These are phyloP conservation scores for Stephania japonica DNA, from an alignment of 164 flowering plant genomes.

Conservation along the genomic window DNA sequence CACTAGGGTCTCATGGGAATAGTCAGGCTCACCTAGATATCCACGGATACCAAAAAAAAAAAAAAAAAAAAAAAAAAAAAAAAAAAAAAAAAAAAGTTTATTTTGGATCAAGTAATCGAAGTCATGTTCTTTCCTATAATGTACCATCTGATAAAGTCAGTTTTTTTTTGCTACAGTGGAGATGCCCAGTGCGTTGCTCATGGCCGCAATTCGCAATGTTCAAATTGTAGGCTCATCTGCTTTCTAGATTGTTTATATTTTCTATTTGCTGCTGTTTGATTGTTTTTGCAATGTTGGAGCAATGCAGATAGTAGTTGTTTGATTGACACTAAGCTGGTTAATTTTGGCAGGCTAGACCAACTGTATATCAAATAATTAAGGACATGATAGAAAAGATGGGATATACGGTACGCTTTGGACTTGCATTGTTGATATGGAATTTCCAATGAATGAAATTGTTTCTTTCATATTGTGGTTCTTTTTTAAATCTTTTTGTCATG, in stretches of 20 bases:
- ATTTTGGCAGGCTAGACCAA: slow-evolving; percentile 76
- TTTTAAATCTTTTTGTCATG: not conserved
- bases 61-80: not conserved
- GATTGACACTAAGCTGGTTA: slow-evolving; percentile 2
- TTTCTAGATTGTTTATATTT: not conserved
- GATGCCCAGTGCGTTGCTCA: slow-evolving; percentile 91
- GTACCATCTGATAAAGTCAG: not conserved
- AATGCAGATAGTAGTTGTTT: not conserved
- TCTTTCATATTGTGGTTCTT: not conserved
- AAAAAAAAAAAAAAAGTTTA: not conserved
- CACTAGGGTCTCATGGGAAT: too few relatives aligned
- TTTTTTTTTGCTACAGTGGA: slow-evolving; percentile 69
- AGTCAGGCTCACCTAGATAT: too few relatives aligned
- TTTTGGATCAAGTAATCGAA: too few relatives aligned
- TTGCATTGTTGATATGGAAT: not conserved
- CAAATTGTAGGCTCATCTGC: slow-evolving; percentile 62
- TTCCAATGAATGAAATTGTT: not conserved
- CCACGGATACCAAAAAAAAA: not conserved
- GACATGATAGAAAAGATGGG: slow-evolving; percentile 98
- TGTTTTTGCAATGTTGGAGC: not conserved
- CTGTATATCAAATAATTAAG: slow-evolving; percentile 80
- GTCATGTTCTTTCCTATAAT: too few relatives aligned
- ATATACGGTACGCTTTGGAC: slow-evolving; percentile 47
- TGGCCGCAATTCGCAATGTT: slow-evolving; percentile 96
- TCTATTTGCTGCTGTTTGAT: not conserved